Base-by-base conservation (phyloP, 1,284 basidiomycete genomes). In the Microbotryum intermedium region DNA sequence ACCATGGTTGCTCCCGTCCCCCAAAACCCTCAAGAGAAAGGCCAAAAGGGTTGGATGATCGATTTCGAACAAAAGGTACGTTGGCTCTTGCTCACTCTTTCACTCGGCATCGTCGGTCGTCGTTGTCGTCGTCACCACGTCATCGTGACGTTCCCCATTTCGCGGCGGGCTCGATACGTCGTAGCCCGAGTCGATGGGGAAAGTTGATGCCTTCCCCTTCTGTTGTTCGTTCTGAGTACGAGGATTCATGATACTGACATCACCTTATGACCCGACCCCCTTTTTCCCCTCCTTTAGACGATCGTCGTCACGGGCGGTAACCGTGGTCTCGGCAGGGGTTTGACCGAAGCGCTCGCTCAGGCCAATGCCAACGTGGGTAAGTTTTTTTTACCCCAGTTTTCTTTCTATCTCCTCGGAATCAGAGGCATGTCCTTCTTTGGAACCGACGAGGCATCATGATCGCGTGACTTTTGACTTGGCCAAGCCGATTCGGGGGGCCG, bases 271-370 rank as follows among this genome's bases (percentile, higher is more conserved):
- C 6, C 39, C 43, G 5, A 23, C 5, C 4, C 20, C 6, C n/a
- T 20, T 42, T n/a, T n/a, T n/a, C n/a, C 13, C 28, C 10, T 9
- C 9, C 16, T 10, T n/a, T 26, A 51, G 50, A 44, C 47, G 18
- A 9, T 72, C 48, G 68, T 77, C 4, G 72, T 76, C 29, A 78
- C 77, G 0, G 79, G 77, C 7, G 80, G 79, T 3, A 75, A 75
- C 71, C 68, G 73, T 25, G 80, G 80, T 46, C 80, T 81, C 53
- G 81, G 81, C 4, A 70, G 66, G n/a, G 79, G 75, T 10, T 77
- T 77, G 61, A 76, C 77, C 58, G 71, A 72, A 48, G 77, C 78
- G 4, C 74, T 79, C 57, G 79, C 79, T 10, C 67, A 74, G 50
- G 76, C 78, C 0, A 76, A 76, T 26, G 73, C 74, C 0, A 72